phyloP scores from a whole-genome alignment of 441 rosid genomes.

The Viola pubescens region DNA sequence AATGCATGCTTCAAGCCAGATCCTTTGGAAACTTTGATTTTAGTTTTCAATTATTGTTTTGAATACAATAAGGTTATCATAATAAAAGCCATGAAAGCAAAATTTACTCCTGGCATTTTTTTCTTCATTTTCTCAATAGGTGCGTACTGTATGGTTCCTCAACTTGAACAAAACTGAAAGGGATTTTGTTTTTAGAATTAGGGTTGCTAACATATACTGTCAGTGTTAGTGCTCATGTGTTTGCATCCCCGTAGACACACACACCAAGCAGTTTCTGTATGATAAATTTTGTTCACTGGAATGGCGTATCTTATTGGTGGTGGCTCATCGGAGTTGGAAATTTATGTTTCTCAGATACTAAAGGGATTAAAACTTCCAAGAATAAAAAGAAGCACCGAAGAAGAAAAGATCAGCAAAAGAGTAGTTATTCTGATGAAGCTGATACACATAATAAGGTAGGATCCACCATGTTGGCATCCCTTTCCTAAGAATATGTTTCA shows the following conservation, averaged over 20 bases:
- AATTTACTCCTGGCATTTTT: not conserved
- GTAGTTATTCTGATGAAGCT: constrained; percentile 27
- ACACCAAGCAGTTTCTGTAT: no score
- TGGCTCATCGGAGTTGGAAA: not conserved
- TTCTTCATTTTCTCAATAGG: not conserved
- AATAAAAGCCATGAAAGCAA: not conserved
- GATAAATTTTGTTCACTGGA: no score
- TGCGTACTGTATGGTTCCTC: no score
- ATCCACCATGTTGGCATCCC: constrained; percentile 17
- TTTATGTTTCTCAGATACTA: constrained; percentile 54
- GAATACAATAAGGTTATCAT: not conserved
- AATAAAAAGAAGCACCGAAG: constrained; percentile 67
- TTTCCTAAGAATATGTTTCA: not conserved
- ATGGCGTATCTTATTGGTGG: no score
- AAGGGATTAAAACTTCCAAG: constrained; percentile 54
- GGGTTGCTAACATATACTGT: no score
- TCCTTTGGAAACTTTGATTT: not conserved
- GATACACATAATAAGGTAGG: constrained; percentile 37
- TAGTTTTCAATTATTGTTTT: not conserved
- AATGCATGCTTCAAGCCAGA: not conserved
- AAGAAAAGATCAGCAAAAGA: constrained; percentile 53
- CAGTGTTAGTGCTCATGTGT: no score
- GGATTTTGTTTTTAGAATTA: no score
- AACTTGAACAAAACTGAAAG: no score
- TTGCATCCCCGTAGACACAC: no score